phyloP scores from a whole-genome alignment of 1,139 yeast species.

The Entelexis paramagnoliae region DNA sequence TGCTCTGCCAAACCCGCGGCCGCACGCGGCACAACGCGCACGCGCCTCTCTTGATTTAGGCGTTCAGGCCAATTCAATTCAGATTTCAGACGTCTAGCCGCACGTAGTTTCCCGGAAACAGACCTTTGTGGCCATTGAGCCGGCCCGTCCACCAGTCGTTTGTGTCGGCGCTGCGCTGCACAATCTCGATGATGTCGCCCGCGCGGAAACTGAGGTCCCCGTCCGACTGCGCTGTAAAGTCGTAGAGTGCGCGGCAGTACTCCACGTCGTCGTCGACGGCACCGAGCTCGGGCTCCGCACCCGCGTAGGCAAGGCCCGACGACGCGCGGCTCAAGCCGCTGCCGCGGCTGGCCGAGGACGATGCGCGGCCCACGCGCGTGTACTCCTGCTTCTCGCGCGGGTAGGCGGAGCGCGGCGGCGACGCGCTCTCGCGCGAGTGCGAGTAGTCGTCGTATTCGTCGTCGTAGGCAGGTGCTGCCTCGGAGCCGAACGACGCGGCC shows the following conservation, averaged over 20 bases:
- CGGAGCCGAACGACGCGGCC: neutral
- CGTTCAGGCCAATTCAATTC: no score
- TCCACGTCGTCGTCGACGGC: slow-evolving; percentile 27
- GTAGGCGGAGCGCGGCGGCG: neutral
- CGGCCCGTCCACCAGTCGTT: slow-evolving; percentile 99
- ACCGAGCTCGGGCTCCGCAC: neutral
- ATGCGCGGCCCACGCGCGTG: slow-evolving; percentile 1
- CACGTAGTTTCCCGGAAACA: slow-evolving; percentile 93
- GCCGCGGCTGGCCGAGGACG: neutral
- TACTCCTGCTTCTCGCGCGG: slow-evolving; percentile 23
- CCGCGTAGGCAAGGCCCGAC: neutral
- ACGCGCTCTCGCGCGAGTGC: neutral
- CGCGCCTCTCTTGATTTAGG: no score
- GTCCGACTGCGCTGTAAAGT: slow-evolving; percentile 70
- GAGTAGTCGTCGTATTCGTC: neutral
- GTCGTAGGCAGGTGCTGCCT: slow-evolving; percentile 3
- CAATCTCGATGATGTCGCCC: slow-evolving; percentile 74
- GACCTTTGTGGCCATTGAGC: slow-evolving; percentile 75
- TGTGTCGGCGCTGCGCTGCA: slow-evolving; percentile 69
- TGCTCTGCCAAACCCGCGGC: no score
- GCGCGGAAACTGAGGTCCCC: slow-evolving; percentile 85
- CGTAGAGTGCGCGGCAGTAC: slow-evolving; percentile 66
- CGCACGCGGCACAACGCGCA: no score
- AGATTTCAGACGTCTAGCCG: slow-evolving; percentile 35
- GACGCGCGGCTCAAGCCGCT: neutral